Conservation (phyloP, 345 rosid species). For the Rhodamnia rubescens region DNA sequence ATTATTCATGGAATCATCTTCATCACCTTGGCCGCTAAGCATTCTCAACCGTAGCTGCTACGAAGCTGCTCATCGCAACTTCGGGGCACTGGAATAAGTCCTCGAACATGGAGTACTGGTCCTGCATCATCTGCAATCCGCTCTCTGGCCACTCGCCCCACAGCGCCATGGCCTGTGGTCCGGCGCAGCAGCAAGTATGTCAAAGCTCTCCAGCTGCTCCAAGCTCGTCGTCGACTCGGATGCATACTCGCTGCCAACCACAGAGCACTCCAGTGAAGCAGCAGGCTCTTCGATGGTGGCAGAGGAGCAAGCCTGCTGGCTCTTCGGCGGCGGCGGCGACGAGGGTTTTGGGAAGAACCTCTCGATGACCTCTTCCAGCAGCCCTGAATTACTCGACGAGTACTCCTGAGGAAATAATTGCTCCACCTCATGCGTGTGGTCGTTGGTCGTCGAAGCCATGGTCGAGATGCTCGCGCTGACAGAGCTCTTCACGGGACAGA, state of each 20-base stretch:
- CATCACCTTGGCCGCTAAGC: neutral
- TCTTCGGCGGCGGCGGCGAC: conserved; percentile 1
- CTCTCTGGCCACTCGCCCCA: neutral
- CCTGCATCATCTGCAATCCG: neutral
- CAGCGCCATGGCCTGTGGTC: neutral
- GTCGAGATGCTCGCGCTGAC: neutral
- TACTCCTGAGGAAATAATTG: neutral
- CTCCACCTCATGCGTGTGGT: neutral
- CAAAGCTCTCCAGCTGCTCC: neutral
- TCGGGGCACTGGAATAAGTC: neutral
- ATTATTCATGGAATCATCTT: neutral
- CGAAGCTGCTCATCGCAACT: neutral
- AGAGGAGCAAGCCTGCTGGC: neutral
- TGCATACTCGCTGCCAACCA: neutral
- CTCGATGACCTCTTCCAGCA: conserved; percentile 69
- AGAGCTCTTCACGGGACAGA: neutral
- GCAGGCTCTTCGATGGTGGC: neutral
- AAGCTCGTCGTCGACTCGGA: neutral
- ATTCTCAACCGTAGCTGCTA: neutral
- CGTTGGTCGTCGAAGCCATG: neutral
- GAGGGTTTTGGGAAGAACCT: conserved; percentile 46
- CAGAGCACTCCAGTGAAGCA: neutral
- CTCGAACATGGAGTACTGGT: neutral
- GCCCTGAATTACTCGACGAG: conserved; percentile 49
- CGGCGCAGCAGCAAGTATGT: neutral